Percentiles rank a stretch among this genome's conserved stretches.
Conservation (phyloP, 2,329 filamentous ascomycete species). For the Emericellopsis atlantica region DNA sequence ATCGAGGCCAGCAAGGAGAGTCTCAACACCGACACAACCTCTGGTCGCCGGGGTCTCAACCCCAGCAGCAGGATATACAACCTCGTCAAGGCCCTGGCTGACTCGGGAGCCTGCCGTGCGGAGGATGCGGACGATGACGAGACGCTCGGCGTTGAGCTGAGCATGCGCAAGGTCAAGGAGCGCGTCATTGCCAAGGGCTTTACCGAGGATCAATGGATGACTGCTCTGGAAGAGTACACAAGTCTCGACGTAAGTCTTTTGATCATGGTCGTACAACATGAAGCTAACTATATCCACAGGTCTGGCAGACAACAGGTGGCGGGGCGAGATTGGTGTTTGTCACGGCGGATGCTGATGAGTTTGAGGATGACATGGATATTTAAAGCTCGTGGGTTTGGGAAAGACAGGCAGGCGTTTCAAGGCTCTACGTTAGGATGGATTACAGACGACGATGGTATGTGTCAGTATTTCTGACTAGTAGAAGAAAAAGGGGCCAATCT, state of each 20-base stretch:
- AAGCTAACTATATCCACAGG: constrained; percentile 25
- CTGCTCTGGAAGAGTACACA: constrained; percentile 81
- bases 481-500: neutral
- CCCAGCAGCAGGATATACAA: constrained; percentile 89
- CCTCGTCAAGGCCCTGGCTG: constrained; percentile 77
- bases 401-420: neutral
- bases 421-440: neutral
- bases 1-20: constrained; percentile 90
- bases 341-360: constrained; percentile 38
- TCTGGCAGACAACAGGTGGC: constrained; percentile 67
- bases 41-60: constrained; percentile 55
- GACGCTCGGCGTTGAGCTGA: constrained; percentile 54
- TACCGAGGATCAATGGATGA: constrained; percentile 83
- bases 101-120: constrained; percentile 73
- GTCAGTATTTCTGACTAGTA: too few relatives aligned
- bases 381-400: constrained; percentile 4
- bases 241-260: constrained; percentile 66
- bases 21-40: constrained; percentile 57
- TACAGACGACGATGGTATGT: too few relatives aligned
- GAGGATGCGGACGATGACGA: constrained; percentile 49
- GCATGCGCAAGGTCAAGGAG: constrained; percentile 78
- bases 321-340: constrained; percentile 62
- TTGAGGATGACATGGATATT: constrained; percentile 34
- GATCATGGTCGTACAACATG: neutral
- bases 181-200: constrained; percentile 93